Evolutionary conservation across 306 rosid genomes (phyloP).

Genomic region (Aeschynomene evenia): DNA sequence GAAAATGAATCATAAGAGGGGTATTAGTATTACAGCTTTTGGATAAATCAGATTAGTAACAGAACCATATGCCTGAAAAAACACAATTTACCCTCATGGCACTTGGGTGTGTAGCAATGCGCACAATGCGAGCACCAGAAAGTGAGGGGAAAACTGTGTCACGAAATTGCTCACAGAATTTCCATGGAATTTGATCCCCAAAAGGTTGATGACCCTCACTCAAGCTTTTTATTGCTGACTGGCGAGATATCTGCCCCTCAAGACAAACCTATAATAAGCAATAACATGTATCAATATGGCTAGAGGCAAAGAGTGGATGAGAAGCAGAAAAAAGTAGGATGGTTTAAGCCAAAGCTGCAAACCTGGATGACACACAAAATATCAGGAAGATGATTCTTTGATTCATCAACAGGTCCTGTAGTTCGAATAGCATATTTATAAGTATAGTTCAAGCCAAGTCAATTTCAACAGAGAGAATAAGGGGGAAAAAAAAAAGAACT

Average conservation of each 20-base stretch:
- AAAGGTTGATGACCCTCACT: constrained; percentile 79
- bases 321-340: neutral
- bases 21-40: neutral
- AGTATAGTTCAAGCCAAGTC: constrained; percentile 5
- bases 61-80: constrained; percentile 15
- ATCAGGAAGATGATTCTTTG: constrained; percentile 93
- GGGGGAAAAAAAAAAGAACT: constrained; percentile 14
- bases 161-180: constrained; percentile 89
- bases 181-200: constrained; percentile 98
- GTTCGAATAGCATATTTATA: constrained; percentile 32
- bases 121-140: constrained; percentile 96
- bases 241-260: constrained; percentile 88
- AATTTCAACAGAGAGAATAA: constrained; percentile 12
- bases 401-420: constrained; percentile 92
- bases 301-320: neutral
- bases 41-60: constrained; percentile 21
- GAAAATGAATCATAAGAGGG: neutral
- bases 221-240: constrained; percentile 76
- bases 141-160: constrained; percentile 83
- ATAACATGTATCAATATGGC: neutral
- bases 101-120: constrained; percentile 96
- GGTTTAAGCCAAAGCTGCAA: constrained; percentile 31
- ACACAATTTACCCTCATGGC: constrained; percentile 70
- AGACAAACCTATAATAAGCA: constrained; percentile 58
- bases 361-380: constrained; percentile 97